A percentile compares a stretch with the other conserved stretches of the same genome.
phyloP scores from a whole-genome alignment of 768 basidiomycete species.

The Steccherinum ochraceum region DNA sequence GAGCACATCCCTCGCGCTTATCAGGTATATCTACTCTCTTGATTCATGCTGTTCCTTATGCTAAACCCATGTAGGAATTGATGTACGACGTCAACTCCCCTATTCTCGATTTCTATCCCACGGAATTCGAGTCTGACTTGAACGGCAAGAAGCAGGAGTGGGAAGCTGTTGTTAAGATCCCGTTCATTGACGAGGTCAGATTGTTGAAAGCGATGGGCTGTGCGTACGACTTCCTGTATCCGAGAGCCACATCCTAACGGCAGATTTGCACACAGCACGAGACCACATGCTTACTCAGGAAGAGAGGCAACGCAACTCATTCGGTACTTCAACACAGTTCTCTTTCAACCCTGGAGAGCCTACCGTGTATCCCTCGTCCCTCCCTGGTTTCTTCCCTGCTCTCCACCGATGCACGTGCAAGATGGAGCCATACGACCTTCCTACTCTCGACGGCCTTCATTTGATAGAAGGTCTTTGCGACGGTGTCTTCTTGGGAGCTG shows the following conservation, averaged over 20 bases:
- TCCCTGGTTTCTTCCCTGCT: conserved; percentile 93
- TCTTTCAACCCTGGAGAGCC: conserved; percentile 56
- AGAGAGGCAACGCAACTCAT: conserved; percentile 70
- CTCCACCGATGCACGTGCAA: conserved; percentile 72
- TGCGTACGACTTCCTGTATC: conserved; percentile 31
- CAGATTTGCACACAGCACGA: conserved; percentile 42
- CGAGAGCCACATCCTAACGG: no score
- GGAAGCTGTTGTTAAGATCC: conserved; percentile 99
- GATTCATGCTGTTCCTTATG: neutral
- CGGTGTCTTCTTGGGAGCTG: conserved; percentile 79
- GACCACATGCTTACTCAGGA: conserved; percentile 72
- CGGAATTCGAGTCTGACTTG: conserved; percentile 85
- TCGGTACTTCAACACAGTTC: conserved; percentile 80
- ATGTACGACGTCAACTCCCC: conserved; percentile 83
- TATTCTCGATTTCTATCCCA: conserved; percentile 92
- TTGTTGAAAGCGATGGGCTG: conserved; percentile 79
- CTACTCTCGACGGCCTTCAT: conserved; percentile 79
- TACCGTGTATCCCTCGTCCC: conserved; percentile 78
- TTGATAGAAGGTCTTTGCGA: conserved; percentile 83
- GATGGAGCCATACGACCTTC: conserved; percentile 82
- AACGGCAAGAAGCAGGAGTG: conserved; percentile 99
- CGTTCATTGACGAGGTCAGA: conserved; percentile 84
- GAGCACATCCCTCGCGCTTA: conserved; percentile 86
- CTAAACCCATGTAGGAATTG: conserved; percentile 55
- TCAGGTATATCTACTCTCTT: conserved; percentile 45